A percentile compares a stretch with the other conserved stretches of the same genome.
Evolutionary conservation across 192 early-diverging fungal species (phyloP).

Genomic region (Umbelopsis isabellina): DNA sequence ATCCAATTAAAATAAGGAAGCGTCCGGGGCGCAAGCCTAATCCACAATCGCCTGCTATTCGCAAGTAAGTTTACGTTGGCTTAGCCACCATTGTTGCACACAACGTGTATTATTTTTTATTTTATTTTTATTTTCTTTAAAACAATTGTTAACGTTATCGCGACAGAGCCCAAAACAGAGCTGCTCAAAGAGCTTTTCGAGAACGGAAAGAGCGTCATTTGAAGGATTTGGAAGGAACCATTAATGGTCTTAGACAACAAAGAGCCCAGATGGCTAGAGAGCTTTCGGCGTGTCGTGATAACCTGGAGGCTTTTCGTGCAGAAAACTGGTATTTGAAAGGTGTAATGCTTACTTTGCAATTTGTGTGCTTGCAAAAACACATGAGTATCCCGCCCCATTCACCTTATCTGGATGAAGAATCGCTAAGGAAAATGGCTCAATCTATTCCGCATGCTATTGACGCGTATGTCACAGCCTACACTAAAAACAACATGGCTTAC

Average conservation of each 20-base stretch:
- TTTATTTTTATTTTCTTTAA: background rate
- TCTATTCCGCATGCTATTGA: conserved; percentile 30
- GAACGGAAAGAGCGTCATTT: conserved; percentile 83
- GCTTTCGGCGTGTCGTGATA: conserved; percentile 36
- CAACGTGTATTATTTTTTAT: background rate
- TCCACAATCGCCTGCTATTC: conserved; percentile 57
- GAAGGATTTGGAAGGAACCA: conserved; percentile 71
- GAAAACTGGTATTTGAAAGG: conserved; percentile 53
- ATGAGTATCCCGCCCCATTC: conserved; percentile 30
- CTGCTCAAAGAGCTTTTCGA: conserved; percentile 87
- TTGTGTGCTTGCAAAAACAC: conserved; percentile 31
- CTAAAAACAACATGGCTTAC: conserved; percentile 25
- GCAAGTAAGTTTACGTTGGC: conserved; percentile 36
- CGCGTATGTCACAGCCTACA: conserved; percentile 29
- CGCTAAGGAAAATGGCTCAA: conserved; percentile 22
- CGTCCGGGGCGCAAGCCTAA: conserved; percentile 63
- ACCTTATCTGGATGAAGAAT: conserved; percentile 28
- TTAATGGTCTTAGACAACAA: conserved; percentile 67
- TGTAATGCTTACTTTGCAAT: conserved; percentile 49
- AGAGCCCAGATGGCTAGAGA: conserved; percentile 50
- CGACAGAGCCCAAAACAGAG: conserved; percentile 74
- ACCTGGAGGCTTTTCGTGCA: conserved; percentile 41
- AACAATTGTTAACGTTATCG: background rate
- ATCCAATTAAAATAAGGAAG: conserved; percentile 51
- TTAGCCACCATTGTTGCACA: background rate